phyloP scores from a whole-genome alignment of 2,329 filamentous ascomycete genomes.

The Plenodomus biglobosus region DNA sequence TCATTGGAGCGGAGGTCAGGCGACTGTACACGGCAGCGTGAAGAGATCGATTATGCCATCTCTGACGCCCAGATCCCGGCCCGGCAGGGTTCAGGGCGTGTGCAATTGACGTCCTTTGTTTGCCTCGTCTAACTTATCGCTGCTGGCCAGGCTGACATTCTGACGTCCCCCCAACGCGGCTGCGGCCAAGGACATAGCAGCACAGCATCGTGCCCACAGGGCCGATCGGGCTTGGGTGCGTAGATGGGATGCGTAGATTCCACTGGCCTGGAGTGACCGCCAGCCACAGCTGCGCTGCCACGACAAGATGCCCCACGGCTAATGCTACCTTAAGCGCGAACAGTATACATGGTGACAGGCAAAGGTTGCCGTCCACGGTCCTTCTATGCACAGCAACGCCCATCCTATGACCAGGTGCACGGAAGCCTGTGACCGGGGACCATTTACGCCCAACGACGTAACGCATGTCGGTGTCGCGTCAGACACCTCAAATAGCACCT shows the following conservation, averaged over 20 bases:
- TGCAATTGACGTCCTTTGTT: conserved; percentile 5
- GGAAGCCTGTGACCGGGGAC: conserved; percentile 9
- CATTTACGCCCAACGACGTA: conserved; percentile 5
- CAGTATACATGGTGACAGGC: conserved; percentile 7
- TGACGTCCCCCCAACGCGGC: conserved; percentile 10
- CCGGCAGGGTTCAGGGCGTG: conserved; percentile 6
- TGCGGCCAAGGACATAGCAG: conserved; percentile 10
- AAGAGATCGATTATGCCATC: conserved; percentile 11
- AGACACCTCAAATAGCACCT: conserved; percentile 9
- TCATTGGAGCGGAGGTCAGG: conserved; percentile 11
- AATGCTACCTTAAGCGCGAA: conserved; percentile 11
- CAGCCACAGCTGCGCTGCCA: conserved; percentile 19
- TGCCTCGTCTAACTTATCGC: conserved; percentile 13
- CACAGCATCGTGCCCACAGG: conserved; percentile 11
- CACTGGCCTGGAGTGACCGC: background rate
- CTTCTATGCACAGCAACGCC: conserved; percentile 11
- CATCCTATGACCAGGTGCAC: conserved; percentile 16
- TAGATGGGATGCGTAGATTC: conserved; percentile 2
- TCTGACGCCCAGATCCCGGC: conserved; percentile 13
- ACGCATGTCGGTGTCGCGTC: conserved; percentile 4
- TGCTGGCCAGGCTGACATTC: conserved; percentile 7
- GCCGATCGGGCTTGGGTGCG: conserved; percentile 12
- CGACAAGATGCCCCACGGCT: conserved; percentile 13
- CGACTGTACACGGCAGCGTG: conserved; percentile 7
- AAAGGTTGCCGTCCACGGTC: conserved; percentile 5